Conservation (phyloP, 2,329 filamentous ascomycete species). For the Tolypocladium pustulatum region DNA sequence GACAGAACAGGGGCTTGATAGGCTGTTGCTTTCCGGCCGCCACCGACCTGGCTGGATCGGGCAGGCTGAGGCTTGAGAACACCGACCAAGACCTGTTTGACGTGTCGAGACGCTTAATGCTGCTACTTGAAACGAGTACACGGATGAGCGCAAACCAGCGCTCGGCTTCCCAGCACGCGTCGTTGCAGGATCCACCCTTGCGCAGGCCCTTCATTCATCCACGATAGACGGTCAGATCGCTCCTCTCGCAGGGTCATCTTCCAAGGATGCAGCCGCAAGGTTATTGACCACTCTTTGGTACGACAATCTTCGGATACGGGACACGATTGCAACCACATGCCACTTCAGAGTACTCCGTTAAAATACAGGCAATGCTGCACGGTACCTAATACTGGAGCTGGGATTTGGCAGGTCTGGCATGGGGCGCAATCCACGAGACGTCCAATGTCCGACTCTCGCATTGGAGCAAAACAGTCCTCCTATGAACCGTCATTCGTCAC, state of each 20-base stretch:
- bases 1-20: background rate
- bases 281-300: background rate
- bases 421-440: background rate
- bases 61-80: background rate
- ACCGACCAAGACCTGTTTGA: background rate
- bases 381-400: background rate
- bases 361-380: background rate
- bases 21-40: background rate
- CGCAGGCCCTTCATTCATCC: background rate
- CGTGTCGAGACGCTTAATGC: background rate
- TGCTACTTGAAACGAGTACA: background rate
- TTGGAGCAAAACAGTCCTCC: background rate
- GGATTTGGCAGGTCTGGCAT: background rate
- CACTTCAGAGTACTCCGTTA: too few species aligned
- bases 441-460: background rate
- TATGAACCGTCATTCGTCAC: background rate
- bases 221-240: background rate
- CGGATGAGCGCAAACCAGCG: background rate
- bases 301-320: background rate
- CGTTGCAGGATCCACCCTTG: background rate
- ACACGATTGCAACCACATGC: background rate
- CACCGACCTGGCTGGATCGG: background rate
- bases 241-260: background rate
- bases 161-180: background rate
- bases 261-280: background rate